Conservation (phyloP, 2,329 filamentous ascomycete genomes). For the Ceratocystis colombiana region DNA sequence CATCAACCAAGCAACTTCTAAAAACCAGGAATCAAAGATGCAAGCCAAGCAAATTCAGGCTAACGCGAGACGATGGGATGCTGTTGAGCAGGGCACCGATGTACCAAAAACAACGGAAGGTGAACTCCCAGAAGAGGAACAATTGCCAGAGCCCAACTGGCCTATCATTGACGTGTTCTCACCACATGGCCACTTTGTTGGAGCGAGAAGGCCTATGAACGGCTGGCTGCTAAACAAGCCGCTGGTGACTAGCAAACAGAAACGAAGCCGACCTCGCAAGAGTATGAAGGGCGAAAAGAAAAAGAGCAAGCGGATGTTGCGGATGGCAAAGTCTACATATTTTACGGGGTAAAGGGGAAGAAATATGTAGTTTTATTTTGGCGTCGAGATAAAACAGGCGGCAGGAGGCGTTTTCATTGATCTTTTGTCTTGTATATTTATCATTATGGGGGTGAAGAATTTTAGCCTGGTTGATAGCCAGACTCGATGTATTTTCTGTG, state of each 20-base stretch:
- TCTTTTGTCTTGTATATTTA: neutral
- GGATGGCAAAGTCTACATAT: constrained; percentile 20
- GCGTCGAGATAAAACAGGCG: neutral
- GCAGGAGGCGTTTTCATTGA: neutral
- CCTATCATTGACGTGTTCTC: constrained; percentile 76
- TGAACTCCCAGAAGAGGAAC: neutral
- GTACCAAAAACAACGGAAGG: neutral
- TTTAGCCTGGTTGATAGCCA: neutral
- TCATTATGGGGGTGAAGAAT: neutral
- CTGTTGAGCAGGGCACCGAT: constrained; percentile 25
- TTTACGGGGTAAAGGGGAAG: constrained; percentile 14
- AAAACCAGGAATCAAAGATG: neutral
- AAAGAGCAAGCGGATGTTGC: constrained; percentile 36
- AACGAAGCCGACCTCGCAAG: constrained; percentile 49
- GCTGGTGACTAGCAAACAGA: constrained; percentile 38
- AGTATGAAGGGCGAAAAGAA: constrained; percentile 59
- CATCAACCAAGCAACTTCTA: constrained; percentile 27
- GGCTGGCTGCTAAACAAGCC: constrained; percentile 57
- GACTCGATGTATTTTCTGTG: neutral
- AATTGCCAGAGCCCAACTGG: constrained; percentile 33
- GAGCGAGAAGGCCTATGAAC: constrained; percentile 55
- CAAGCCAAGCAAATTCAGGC: constrained; percentile 23
- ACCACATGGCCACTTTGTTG: constrained; percentile 73
- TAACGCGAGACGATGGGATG: constrained; percentile 22
- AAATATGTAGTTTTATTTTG: neutral